Evolutionary conservation across 768 basidiomycete genomes (phyloP).

Genomic region (Gelatoporia subvermispora): DNA sequence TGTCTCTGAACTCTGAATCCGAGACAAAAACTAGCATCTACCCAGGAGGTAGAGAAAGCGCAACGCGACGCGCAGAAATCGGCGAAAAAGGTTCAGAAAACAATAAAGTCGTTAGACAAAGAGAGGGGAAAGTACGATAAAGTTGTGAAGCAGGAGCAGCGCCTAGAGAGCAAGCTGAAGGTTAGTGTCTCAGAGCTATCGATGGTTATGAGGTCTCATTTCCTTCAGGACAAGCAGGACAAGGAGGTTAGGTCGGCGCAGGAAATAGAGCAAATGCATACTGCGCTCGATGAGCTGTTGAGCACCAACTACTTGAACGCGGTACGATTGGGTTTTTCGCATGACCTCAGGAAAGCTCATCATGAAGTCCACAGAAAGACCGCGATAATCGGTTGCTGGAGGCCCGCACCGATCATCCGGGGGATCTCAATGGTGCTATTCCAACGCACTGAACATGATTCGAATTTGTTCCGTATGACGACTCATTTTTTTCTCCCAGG

Average conservation of each 20-base stretch:
- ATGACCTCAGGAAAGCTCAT: no score
- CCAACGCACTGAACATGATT: no score
- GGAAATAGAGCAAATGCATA: not conserved
- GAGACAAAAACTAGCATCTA: no score
- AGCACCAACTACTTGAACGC: conserved; percentile 6
- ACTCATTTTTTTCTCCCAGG: no score
- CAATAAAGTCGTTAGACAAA: conserved; percentile 7
- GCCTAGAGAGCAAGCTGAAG: not conserved
- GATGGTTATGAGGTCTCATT: not conserved
- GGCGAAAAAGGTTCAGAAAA: conserved; percentile 5
- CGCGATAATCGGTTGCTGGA: conserved; percentile 5
- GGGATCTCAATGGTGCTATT: no score
- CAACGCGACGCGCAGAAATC: conserved; percentile 4
- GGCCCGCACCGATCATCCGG: not conserved
- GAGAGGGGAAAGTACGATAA: conserved; percentile 8
- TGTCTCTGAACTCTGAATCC: not conserved
- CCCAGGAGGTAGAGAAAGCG: conserved; percentile 8
- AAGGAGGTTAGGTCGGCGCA: conserved; percentile 2
- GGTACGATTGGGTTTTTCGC: not conserved
- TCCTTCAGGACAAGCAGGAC: conserved; percentile 3
- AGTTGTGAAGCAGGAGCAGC: conserved; percentile 1
- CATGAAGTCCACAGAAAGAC: conserved; percentile 5
- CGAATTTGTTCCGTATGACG: no score
- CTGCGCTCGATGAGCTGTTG: conserved; percentile 5
- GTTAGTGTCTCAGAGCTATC: not conserved